Conservation (phyloP, 306 rosid species). For the Vicia sativa region DNA sequence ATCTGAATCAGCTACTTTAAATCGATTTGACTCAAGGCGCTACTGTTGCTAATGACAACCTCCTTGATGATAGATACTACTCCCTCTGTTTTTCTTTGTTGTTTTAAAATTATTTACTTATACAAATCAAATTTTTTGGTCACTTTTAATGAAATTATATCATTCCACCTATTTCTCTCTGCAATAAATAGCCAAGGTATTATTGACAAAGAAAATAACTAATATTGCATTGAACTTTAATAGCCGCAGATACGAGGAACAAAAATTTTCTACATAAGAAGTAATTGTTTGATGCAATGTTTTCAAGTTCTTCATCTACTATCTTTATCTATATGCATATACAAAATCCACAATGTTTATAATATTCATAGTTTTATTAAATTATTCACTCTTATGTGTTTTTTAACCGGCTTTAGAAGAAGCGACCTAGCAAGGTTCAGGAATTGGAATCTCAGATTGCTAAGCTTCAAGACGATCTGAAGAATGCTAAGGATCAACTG, state of each 20-base stretch:
- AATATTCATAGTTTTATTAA: neutral
- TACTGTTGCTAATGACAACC: neutral
- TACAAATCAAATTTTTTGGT: no score
- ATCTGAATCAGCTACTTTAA: neutral
- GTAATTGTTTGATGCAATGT: no score
- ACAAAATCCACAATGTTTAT: neutral
- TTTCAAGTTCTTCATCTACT: no score
- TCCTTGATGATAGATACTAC: constrained; percentile 4
- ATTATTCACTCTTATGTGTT: neutral
- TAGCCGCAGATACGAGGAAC: no score
- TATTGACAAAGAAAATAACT: no score
- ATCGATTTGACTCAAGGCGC: neutral
- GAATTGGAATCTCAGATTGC: constrained; percentile 71
- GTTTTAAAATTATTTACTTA: no score
- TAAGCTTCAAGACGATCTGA: constrained; percentile 77
- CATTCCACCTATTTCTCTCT: no score
- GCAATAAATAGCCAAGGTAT: no score
- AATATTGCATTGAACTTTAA: no score
- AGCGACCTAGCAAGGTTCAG: constrained; percentile 60
- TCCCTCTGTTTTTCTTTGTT: no score
- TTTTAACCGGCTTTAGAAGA: constrained; percentile 55
- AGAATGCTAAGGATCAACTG: constrained; percentile 69
- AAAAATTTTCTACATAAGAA: no score
- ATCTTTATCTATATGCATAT: neutral
- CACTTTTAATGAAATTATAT: no score